Percentiles rank a stretch among this genome's conserved stretches.
phyloP scores from a whole-genome alignment of 441 rosid genomes.

The Croton laevigatus region DNA sequence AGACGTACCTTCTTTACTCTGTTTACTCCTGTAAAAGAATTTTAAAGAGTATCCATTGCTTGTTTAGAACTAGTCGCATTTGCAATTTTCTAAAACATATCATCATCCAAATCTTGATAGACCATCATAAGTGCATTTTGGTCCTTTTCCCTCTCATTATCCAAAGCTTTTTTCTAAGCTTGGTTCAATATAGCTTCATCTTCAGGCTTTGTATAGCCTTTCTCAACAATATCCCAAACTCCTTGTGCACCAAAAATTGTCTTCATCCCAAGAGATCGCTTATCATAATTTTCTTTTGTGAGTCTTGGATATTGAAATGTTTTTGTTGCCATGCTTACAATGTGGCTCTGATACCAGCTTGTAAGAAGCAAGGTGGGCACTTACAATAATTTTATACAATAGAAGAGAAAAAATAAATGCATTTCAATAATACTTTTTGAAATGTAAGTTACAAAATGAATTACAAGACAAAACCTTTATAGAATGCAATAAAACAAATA shows the following conservation, averaged over 20 bases:
- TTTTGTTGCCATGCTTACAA: too few relatives aligned
- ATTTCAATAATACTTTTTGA: too few relatives aligned
- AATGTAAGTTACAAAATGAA: too few relatives aligned
- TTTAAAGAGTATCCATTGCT: neutral
- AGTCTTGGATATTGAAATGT: neutral
- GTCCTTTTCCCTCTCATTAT: neutral
- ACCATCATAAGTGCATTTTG: neutral
- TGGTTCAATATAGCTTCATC: neutral
- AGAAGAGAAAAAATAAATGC: too few relatives aligned
- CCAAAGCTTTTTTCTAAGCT: neutral
- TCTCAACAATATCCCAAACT: neutral
- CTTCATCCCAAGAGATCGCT: neutral
- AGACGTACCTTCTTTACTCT: too few relatives aligned
- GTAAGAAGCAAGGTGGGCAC: neutral
- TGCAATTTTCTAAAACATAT: neutral
- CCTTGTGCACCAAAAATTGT: neutral
- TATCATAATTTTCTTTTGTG: neutral
- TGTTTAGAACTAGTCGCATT: neutral
- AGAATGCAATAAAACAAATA: too few relatives aligned
- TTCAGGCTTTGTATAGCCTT: neutral
- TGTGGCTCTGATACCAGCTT: neutral
- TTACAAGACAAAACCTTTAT: too few relatives aligned
- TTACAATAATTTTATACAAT: too few relatives aligned
- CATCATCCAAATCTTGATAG: neutral
- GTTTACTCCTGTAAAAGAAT: too few relatives aligned